Conservation (phyloP, 345 rosid species). For the Dipteronia dyeriana region DNA sequence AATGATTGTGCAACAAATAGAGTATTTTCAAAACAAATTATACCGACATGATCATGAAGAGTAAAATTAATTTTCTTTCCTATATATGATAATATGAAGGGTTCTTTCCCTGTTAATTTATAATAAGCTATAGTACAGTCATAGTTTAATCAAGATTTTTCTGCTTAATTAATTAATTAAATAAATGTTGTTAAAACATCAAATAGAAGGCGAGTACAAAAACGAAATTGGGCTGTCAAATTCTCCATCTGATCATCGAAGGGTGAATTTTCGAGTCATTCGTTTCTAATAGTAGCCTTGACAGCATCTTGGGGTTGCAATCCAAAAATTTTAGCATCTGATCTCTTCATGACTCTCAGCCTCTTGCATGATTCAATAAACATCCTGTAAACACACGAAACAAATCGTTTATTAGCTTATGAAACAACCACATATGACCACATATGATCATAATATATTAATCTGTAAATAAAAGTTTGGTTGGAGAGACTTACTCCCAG, state of each 20-base stretch:
- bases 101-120: slow-evolving; percentile 13
- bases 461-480: not conserved
- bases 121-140: not conserved
- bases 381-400: slow-evolving; percentile 40
- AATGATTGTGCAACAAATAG: no score
- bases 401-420: not conserved
- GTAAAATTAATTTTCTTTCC: not conserved
- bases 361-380: slow-evolving; percentile 69
- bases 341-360: slow-evolving; percentile 62
- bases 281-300: not conserved
- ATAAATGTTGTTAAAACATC: slow-evolving; percentile 3
- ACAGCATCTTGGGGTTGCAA: slow-evolving; percentile 10
- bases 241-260: slow-evolving; percentile 4
- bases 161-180: slow-evolving; percentile 19
- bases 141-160: slow-evolving; percentile 19
- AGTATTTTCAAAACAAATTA: no score
- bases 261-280: not conserved
- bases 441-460: no score
- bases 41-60: not conserved
- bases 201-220: slow-evolving; percentile 14
- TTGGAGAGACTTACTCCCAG: slow-evolving; percentile 65
- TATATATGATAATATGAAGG: not conserved
- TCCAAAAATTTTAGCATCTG: slow-evolving; percentile 35
- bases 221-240: slow-evolving; percentile 18
- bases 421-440: no score